These are phyloP conservation scores for Aspergillus pseudoglaucus DNA, from an alignment of 2,329 filamentous ascomycete species.

Conservation along the genomic window DNA sequence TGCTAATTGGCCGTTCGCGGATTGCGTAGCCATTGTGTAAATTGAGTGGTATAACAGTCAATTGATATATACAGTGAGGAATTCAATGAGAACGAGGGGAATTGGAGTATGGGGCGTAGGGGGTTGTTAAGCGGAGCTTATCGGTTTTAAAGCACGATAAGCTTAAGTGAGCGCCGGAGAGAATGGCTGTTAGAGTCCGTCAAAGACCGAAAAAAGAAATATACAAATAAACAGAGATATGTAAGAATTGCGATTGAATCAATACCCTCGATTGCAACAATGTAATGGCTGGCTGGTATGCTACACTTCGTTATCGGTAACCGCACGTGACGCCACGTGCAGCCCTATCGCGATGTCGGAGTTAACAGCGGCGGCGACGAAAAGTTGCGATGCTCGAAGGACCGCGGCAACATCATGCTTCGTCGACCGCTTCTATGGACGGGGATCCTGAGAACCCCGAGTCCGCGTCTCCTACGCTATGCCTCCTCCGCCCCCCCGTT, in stretches of 20 bases:
- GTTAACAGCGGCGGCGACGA: neutral
- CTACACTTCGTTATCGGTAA: neutral
- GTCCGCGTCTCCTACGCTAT: neutral
- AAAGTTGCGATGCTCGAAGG: no score
- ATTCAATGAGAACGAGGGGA: no score
- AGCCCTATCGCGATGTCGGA: neutral
- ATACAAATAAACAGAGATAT: neutral
- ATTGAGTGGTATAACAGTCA: no score
- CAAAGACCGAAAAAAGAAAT: neutral
- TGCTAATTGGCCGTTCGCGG: conserved; percentile 3
- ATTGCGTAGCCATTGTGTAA: no score
- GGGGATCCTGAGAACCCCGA: conserved; percentile 3
- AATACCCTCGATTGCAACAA: neutral
- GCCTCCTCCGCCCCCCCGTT: conserved; percentile 43
- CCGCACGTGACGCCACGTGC: neutral
- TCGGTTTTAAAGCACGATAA: no score
- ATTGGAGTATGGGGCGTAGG: no score
- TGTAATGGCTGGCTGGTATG: neutral
- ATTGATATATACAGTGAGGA: no score
- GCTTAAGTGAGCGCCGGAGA: no score
- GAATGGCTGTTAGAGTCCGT: neutral
- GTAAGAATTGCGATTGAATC: neutral
- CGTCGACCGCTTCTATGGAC: conserved; percentile 19
- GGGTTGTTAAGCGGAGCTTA: no score
- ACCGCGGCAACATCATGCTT: conserved; percentile 16